Conservation (phyloP, 208 protist genomes). For the Trypanosoma caninum region DNA sequence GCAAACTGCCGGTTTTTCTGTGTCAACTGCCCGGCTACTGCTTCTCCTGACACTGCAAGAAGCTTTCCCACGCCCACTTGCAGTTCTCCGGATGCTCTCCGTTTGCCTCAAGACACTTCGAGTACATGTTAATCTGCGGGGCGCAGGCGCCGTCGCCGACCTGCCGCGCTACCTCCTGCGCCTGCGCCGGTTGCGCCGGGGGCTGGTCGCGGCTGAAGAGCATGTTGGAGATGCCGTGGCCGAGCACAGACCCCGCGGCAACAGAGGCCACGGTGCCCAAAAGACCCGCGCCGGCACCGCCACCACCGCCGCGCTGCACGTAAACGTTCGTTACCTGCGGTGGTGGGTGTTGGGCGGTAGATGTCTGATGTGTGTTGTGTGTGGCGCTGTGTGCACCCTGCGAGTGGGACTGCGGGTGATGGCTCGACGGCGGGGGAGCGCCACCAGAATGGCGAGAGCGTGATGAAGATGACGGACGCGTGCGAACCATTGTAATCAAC, state of each 20-base stretch:
- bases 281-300: constrained; percentile 61
- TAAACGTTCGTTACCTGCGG: constrained; percentile 76
- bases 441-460: constrained; percentile 13
- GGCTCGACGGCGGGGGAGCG: constrained; percentile 22
- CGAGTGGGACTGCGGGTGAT: constrained; percentile 1
- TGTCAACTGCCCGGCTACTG: constrained; percentile 21
- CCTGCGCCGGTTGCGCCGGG: constrained; percentile 74
- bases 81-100: constrained; percentile 51
- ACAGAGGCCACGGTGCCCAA: constrained; percentile 83
- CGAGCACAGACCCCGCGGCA: constrained; percentile 75
- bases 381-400: not conserved
- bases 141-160: constrained; percentile 61
- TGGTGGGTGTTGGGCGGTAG: constrained; percentile 9
- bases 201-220: constrained; percentile 58
- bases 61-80: constrained; percentile 89
- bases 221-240: constrained; percentile 88
- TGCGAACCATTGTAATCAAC: constrained; percentile 42
- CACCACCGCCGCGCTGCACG: constrained; percentile 59
- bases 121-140: constrained; percentile 67
- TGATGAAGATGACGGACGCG: constrained; percentile 37
- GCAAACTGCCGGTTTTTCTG: not conserved
- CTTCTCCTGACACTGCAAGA: constrained; percentile 68
- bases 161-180: constrained; percentile 68
- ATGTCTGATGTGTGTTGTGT: constrained; percentile 14
- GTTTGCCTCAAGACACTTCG: constrained; percentile 84